Evolutionary conservation across 2,329 filamentous ascomycete species (phyloP).

Genomic region (Pseudogymnoascus sp.): DNA sequence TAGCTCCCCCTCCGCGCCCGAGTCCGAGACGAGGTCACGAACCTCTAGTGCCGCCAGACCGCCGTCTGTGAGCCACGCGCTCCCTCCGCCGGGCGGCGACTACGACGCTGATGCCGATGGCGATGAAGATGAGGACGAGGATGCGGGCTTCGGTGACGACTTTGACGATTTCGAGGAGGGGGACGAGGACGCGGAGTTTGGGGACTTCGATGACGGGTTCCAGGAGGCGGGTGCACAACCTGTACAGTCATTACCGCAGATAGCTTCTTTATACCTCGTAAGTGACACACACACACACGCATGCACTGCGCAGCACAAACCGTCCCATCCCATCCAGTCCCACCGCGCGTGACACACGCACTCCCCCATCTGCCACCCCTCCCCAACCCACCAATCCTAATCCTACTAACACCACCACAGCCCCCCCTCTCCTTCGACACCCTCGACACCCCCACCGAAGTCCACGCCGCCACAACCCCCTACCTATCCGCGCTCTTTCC

Average conservation of each 20-base stretch:
- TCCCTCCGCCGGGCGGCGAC: constrained; percentile 27
- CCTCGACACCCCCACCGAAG: constrained; percentile 49
- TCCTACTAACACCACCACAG: constrained; percentile 34
- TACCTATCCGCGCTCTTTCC: constrained; percentile 62
- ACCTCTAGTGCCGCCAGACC: constrained; percentile 43
- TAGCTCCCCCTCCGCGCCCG: constrained; percentile 40
- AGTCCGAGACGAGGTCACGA: constrained; percentile 55
- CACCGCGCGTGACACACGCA: constrained; percentile 10
- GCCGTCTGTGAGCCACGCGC: constrained; percentile 32
- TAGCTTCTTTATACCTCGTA: constrained; percentile 34
- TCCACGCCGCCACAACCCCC: constrained; percentile 52
- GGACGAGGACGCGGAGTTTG: constrained; percentile 40
- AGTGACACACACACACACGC: constrained; percentile 28
- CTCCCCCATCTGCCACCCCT: not conserved
- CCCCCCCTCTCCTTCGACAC: constrained; percentile 61
- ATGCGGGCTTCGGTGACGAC: constrained; percentile 52
- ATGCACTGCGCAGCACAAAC: constrained; percentile 11
- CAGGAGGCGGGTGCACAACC: constrained; percentile 44
- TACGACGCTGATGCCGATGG: constrained; percentile 18
- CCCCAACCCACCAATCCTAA: constrained; percentile 11
- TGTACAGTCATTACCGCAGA: constrained; percentile 27
- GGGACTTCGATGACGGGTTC: constrained; percentile 56
- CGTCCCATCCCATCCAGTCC: not conserved
- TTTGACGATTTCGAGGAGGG: constrained; percentile 63
- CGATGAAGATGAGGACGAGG: constrained; percentile 33